Base-by-base conservation (phyloP, 2,329 filamentous ascomycete species). In the Cryphonectria parasitica region DNA sequence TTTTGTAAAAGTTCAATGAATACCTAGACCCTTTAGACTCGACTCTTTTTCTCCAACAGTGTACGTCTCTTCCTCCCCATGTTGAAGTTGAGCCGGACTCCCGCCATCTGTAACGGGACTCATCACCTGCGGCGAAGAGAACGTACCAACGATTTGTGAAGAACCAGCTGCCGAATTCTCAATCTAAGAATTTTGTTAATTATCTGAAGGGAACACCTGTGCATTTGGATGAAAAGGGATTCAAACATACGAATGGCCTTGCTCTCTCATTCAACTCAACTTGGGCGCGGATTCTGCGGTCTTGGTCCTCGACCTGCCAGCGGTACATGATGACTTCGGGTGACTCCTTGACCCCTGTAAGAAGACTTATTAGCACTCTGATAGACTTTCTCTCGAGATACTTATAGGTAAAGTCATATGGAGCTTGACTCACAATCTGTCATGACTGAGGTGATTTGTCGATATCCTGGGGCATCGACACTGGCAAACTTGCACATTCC, bases 401-500 rank as follows among this genome's bases (percentile, higher is more conserved):
- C 10, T 3, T 2, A 31, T 7, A 31, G 25, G 28, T 15, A 2
- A 36, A n/a, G 8, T n/a, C 8, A 61, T 34, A 8, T 22, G 3
- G 31, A 43, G 45, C 25, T 31, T 10, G 41, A 56, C 66, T 63
- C 25, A 68, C 66, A 89, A 62, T 86, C 82, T 3, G 80, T 79
- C 11, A 89, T 80, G 17, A 85, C 82, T 1, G 81, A 83, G 2
- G 85, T 81, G 19, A 89, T 78, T 15, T 82, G 85, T 6, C 82
- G 78, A 76, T 90, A 95, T 0, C 92, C 92, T 0, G 91, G 90
- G 0, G 91, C 86, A 72, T 84, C 87, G 64, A 85, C 83, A 73
- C 86, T 86, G 31, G 88, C 85, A 71, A 92, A 93, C 76, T 92
- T 93, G 82, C 90, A 92, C 89, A 93, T 92, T 60, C 85, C 83